Conservation (phyloP, 176 grass and related monocot genomes). For the Carex scoparia region DNA sequence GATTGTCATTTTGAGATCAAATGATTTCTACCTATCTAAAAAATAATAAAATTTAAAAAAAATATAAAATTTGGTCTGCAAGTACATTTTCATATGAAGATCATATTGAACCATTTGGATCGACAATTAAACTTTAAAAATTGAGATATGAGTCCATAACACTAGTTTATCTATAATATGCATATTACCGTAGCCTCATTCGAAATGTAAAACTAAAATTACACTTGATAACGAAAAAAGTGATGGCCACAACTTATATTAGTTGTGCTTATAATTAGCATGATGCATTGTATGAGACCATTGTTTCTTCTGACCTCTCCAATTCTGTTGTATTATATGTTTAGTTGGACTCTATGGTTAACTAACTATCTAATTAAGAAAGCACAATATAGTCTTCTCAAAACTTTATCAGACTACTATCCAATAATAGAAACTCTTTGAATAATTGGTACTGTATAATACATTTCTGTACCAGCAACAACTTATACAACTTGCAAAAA, state of each 20-base stretch:
- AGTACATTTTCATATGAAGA: too few species aligned
- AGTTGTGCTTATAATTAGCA: neutral
- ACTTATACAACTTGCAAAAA: constrained; percentile 1
- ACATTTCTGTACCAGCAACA: constrained; percentile 10
- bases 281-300: neutral
- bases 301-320: neutral
- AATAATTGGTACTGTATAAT: neutral
- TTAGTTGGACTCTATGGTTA: neutral
- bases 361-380: neutral
- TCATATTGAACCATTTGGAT: too few species aligned
- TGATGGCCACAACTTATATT: neutral
- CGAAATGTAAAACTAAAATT: neutral
- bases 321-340: neutral
- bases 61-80: too few species aligned
- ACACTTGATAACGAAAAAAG: neutral
- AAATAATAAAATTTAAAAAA: too few species aligned
- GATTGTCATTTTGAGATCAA: too few species aligned
- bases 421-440: neutral
- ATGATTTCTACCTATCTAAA: too few species aligned
- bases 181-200: too few species aligned
- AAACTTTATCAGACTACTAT: neutral
- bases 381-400: neutral
- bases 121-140: too few species aligned
- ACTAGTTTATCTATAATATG: too few species aligned
- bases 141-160: too few species aligned